Evolutionary conservation across 768 basidiomycete species (phyloP).

Genomic region (Naganishia friedmannii): DNA sequence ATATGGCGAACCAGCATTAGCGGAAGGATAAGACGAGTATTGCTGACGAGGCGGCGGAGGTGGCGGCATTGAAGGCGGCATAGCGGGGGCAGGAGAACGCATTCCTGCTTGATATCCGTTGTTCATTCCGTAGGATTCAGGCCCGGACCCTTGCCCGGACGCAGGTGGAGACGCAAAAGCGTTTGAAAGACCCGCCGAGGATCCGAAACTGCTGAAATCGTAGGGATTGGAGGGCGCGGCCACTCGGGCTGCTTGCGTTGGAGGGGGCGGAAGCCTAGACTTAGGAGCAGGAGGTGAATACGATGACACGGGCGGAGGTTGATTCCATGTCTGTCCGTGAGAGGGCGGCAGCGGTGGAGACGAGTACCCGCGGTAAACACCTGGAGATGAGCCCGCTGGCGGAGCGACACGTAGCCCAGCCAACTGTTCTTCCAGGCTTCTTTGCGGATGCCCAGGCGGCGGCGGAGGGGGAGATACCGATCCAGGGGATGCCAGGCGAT

Average conservation of each 20-base stretch:
- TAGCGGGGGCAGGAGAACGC: no score
- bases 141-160: neutral
- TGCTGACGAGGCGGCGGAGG: neutral
- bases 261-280: conserved; percentile 41
- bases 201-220: conserved; percentile 40
- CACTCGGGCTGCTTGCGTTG: conserved; percentile 42
- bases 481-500: conserved; percentile 56
- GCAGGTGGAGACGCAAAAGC: neutral
- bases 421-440: conserved; percentile 42
- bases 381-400: conserved; percentile 24
- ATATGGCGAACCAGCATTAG: neutral
- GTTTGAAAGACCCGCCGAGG: neutral
- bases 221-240: conserved; percentile 38
- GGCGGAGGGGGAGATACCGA: conserved; percentile 49
- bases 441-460: conserved; percentile 32
- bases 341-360: neutral
- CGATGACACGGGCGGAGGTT: neutral
- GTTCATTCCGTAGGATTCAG: neutral
- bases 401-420: conserved; percentile 27
- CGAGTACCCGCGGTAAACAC: neutral
- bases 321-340: neutral
- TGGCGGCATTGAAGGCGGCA: neutral
- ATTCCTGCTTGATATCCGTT: no score
- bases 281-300: neutral
- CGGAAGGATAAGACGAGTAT: neutral